Conservation (phyloP, 176 grass and related monocot genomes). For the Zea luxurians region DNA sequence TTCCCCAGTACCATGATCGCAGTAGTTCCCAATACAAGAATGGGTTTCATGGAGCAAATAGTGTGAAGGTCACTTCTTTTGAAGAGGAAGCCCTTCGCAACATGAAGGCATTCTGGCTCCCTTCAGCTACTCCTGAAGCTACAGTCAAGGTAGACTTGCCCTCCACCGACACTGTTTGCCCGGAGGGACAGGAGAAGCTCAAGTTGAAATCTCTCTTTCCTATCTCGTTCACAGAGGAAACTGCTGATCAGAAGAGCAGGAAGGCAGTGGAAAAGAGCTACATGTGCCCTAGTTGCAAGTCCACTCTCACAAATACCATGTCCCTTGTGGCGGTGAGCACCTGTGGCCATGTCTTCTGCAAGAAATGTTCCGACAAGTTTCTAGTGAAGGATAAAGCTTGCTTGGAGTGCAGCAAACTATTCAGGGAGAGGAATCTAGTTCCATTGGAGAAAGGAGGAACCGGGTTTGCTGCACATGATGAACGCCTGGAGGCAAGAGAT, state of each 20-base stretch:
- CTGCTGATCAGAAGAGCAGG: constrained; percentile 44
- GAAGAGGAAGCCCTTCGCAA: constrained; percentile 95
- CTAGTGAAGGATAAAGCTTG: constrained; percentile 72
- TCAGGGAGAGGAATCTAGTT: constrained; percentile 86
- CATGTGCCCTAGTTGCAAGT: constrained; percentile 96
- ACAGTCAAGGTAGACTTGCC: constrained; percentile 61
- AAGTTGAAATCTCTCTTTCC: constrained; percentile 85
- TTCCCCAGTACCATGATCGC: constrained; percentile 71
- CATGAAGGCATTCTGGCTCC: constrained; percentile 99
- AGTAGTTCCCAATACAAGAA: constrained; percentile 56
- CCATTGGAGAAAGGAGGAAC: constrained; percentile 93
- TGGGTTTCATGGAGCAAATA: constrained; percentile 94
- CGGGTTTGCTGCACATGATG: constrained; percentile 73
- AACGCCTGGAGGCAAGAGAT: constrained; percentile 69
- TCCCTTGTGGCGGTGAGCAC: constrained; percentile 69
- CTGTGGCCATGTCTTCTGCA: constrained; percentile 96
- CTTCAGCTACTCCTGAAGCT: constrained; percentile 86
- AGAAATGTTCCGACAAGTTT: constrained; percentile 94
- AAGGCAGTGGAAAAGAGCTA: constrained; percentile 69
- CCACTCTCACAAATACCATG: constrained; percentile 85
- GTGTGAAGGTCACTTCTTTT: constrained; percentile 92
- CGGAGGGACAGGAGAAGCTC: constrained; percentile 90
- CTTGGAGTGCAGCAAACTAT: constrained; percentile 70
- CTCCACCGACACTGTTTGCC: constrained; percentile 70
- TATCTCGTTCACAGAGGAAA: constrained; percentile 76